Evolutionary conservation across 2,329 filamentous ascomycete species (phyloP), one percentile per base, ranked within the genome.

Genomic region (Microcyclospora tardicrescens): DNA sequence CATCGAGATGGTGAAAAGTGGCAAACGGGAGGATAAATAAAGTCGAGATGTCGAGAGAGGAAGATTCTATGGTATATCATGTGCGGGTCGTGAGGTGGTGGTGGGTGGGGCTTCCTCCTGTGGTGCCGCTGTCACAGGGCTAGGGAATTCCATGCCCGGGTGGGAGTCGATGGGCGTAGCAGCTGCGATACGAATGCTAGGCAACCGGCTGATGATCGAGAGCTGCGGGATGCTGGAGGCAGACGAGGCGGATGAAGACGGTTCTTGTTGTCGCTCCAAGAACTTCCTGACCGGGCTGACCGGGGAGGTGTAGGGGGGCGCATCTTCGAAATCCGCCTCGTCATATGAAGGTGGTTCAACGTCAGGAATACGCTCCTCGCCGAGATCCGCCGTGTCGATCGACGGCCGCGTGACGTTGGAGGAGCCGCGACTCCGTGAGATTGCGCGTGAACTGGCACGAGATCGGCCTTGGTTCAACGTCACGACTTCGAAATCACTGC

Each of bases 221-320:
- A 67, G 45, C 19, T 58, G 27, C 5, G 58, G 53, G 2, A 53
- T 52, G 16, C 44, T 45, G 14, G 44, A 41, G 15, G 37, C 28
- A 10, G 43, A 43, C 10, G 14, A n/a, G 29, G 34, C 12, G 5
- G 38, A 43, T 33, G 47, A 43, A 33, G 45, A 34, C 29, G 42
- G 48, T 35, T 42, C 34, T 38, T 41, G 59, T 8, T 4, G 8
- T 24, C 8, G 19, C 8, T 24, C 5, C 19, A 24, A 24, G 19
- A 24, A 24, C 19, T 8, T 24, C 19, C 19, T 24, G 5, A 24
- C 19, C 19, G 19, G 19, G 19, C 19, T 24, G 42, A 11, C 36
- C 1, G 66, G 66, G 33, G 63, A 66, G 28, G 61, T 60, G 39
- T 70, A 70, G 4, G 62, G 64, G 13, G 66, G 66, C n/a, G 66